A percentile compares a stretch with the other conserved stretches of the same genome.
Conservation (phyloP, 345 rosid genomes). For the Trapa incisa region DNA sequence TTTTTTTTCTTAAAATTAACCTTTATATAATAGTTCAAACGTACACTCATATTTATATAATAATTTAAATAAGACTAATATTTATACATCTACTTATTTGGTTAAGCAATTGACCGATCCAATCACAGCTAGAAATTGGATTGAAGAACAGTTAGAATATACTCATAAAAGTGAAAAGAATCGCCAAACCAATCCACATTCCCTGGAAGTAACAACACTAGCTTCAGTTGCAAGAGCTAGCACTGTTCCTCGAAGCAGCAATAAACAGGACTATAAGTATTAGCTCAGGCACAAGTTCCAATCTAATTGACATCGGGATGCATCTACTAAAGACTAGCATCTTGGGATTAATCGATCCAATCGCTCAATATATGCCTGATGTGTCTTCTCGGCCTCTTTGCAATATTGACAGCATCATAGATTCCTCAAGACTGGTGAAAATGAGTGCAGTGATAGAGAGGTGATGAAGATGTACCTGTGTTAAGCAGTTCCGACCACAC, state of each 20-base stretch:
- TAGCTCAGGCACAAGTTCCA: background rate
- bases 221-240: background rate
- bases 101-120: too few relatives aligned
- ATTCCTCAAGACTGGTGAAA: background rate
- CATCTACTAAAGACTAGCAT: background rate
- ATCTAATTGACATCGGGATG: background rate
- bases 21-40: too few relatives aligned
- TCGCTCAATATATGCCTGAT: background rate
- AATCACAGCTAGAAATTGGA: too few relatives aligned
- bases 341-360: background rate
- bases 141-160: too few relatives aligned
- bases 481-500: slow-evolving; percentile 57
- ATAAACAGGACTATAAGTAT: background rate
- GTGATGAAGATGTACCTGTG: slow-evolving; percentile 2
- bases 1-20: too few relatives aligned
- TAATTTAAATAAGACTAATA: too few relatives aligned
- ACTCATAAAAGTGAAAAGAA: background rate
- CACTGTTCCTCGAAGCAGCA: background rate
- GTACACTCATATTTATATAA: too few relatives aligned
- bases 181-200: background rate
- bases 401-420: background rate
- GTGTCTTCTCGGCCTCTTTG: background rate
- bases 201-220: background rate
- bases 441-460: background rate
- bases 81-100: too few relatives aligned